Evolutionary conservation across 352 stramenopile species (phyloP).

Genomic region (Plasmopara viticola): DNA sequence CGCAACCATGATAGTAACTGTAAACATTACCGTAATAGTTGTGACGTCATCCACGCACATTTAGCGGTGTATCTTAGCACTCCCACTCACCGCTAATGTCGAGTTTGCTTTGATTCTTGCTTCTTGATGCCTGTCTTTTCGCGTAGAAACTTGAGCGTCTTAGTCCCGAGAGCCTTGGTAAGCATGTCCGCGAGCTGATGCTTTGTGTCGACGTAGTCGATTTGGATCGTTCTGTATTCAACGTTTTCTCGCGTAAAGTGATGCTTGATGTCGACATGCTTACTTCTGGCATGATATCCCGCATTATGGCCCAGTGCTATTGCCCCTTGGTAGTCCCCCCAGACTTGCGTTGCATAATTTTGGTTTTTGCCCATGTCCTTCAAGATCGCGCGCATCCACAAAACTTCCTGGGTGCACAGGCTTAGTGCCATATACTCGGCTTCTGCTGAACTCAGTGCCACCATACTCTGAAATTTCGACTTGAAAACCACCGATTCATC

Average conservation of each 20-base stretch:
- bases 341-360: not conserved
- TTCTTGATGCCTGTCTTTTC: not conserved
- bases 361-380: conserved; percentile 4
- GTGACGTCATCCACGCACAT: not conserved
- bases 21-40: not conserved
- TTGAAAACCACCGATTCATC: conserved; percentile 14
- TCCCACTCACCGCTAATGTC: not conserved
- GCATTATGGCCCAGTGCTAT: not conserved
- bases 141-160: not conserved
- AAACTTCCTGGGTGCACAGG: conserved; percentile 8
- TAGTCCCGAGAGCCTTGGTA: not conserved
- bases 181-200: not conserved
- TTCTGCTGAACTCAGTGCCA: conserved; percentile 9
- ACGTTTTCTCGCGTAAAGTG: not conserved
- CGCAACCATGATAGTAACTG: not conserved
- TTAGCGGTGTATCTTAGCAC: not conserved
- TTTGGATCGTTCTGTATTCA: not conserved
- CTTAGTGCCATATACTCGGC: conserved; percentile 15
- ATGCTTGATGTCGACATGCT: not conserved
- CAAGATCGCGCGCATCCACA: not conserved
- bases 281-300: not conserved
- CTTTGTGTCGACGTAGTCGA: not conserved
- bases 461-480: conserved; percentile 5
- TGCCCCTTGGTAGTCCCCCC: too few species aligned
- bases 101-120: not conserved